Evolutionary conservation across 768 basidiomycete species (phyloP), one percentile per base, ranked within the genome.

Genomic region (Porphyrellus cyaneotinctus): DNA sequence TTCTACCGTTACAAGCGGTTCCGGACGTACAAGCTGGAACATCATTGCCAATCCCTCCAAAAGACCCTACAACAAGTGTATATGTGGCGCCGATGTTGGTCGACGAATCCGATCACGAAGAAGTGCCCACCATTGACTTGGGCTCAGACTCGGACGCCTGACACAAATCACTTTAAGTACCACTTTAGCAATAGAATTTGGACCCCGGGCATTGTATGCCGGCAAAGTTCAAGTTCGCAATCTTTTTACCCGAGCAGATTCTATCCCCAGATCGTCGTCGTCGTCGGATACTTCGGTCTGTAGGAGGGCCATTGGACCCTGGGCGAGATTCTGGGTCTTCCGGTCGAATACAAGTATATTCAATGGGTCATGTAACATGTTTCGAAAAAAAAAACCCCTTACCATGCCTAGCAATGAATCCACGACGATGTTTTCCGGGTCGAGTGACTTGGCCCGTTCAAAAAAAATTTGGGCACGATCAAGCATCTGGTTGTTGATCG

Each of bases 71-170:
- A 18, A 20, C 51, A 28, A 52, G 24, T 22, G 22, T 36, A 30
- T 31, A 33, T 9, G 22, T 28, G 32, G 50, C 45, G 9, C 46
- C 58, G 12, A 62, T 64, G 60, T 20, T 43, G 24, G 47, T 64
- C 39, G 68, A 68, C n/a, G 72, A 73, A n/a, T 73, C 82, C 4
- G 85, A 88, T 14, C 78, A 78, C n/a, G 85, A 88, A 56, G 84
- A 85, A 55, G 83, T 94, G 75, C 91, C 91, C 3, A 62, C 74
- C 12, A 91, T 94, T 33, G 79, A 91, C 64, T 72, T 90, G 74
- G 83, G 78, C 36, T 91, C 90, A 1, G 90, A 92, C 67, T 87
- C 88, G 5, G 91, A 91, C 37, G 45, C 35, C 30, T 69, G 52
- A 58, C 20, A 18, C 9, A 47, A 28, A n/a, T 8, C 8, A 14